phyloP scores from a whole-genome alignment of 31 red algal species.

The Asparagopsis taxiformis region DNA sequence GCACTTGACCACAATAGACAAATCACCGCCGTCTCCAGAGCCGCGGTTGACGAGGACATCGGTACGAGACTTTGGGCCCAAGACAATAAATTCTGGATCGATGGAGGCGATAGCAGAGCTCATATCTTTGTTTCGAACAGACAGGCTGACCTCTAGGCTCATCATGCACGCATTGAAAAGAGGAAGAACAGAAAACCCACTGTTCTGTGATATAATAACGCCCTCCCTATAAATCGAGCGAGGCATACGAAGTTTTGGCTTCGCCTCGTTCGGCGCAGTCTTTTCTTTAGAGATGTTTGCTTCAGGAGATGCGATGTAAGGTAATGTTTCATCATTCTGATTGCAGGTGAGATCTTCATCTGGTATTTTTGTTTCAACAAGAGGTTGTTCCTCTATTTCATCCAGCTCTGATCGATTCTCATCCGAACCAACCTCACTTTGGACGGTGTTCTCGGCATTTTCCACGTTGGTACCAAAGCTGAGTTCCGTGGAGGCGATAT shows the following conservation, averaged over 20 bases:
- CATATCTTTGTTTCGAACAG: neutral
- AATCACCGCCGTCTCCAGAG: neutral
- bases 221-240: slow-evolving; percentile 2
- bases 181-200: slow-evolving; percentile 5
- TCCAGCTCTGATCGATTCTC: neutral
- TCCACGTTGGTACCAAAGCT: neutral
- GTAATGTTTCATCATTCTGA: neutral
- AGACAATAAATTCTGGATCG: neutral
- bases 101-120: neutral
- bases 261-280: neutral
- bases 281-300: neutral
- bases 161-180: neutral
- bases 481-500: neutral
- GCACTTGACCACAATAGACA: neutral
- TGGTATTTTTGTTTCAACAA: neutral
- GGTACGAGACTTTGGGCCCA: neutral
- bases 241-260: slow-evolving; percentile 28
- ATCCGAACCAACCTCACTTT: neutral
- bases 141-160: slow-evolving; percentile 1
- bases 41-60: neutral
- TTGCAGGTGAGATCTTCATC: neutral
- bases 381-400: neutral
- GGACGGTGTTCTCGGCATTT: too few species aligned
- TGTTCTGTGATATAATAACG: neutral
- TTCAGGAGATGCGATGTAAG: neutral